Base-by-base conservation (phyloP, 2,329 filamentous ascomycete genomes). In the Aspergillus sp. region DNA sequence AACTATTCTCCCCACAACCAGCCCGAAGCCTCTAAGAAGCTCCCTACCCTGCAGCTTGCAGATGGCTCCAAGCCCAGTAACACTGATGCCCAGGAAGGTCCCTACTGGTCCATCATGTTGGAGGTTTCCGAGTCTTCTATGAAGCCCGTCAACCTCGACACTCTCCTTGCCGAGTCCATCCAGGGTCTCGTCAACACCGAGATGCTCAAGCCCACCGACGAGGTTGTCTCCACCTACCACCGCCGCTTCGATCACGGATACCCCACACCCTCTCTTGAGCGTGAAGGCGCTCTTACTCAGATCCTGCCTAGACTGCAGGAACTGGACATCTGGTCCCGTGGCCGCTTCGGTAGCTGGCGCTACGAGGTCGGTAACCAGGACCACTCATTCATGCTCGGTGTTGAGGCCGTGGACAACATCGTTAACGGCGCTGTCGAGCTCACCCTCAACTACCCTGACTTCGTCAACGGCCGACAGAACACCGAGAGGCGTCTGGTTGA, bases 1-100 rank as follows among this genome's bases (percentile, higher is more conserved):
- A 99, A 99, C 86, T 99, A 99, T 85, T 98, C 95, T 21, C 95
- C 93, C 53, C 88, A 96, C 86, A 99, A 99, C 84, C 95, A 98
- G 81, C 95, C 95, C 35, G 82, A 90, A 65, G 82, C 87, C 59
- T 87, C 88, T 57, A 88, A 84, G 73, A 95, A 96, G 84, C 87
- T 99, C 56, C 86, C 92, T 40, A 98, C 95, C 21, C 80, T 91
- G 67, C 90, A 93, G 76, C 84, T 93, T 43, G 95, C 90, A 57
- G 84, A 97, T 70, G 95, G 95, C 75, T 90, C 87, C 77, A 91
- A 91, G 81, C 85, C 92, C 57, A 77, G 82, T 61, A 90, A 86
- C 67, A 82, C 82, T 51, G 87, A 90, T 71, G 79, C 91, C 60
- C 85, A 95, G 82, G 86, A 90, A 71, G 95, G 95, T 35, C 95